Percentiles rank a stretch among this genome's conserved stretches.
These are phyloP conservation scores for Citrus inodora DNA, from an alignment of 345 rosid species.

Conservation along the genomic window DNA sequence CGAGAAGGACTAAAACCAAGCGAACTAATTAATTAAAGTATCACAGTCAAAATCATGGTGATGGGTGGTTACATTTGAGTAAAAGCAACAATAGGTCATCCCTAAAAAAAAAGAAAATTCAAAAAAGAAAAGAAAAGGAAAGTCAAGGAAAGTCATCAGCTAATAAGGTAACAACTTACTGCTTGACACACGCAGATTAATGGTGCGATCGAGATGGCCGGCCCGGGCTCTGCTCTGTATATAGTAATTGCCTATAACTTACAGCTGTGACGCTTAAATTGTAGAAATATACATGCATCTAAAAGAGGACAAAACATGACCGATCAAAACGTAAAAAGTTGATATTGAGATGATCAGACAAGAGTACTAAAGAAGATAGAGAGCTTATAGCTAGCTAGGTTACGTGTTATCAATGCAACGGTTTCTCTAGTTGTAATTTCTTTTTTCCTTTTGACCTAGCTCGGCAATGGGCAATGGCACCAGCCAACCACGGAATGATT, in stretches of 20 bases:
- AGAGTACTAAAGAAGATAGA: background rate
- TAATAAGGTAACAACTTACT: background rate
- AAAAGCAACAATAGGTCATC: background rate
- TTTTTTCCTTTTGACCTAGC: background rate
- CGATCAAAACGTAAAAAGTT: background rate
- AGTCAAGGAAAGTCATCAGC: background rate
- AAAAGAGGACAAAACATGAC: background rate
- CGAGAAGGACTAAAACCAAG: background rate
- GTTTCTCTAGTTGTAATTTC: background rate
- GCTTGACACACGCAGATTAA: background rate
- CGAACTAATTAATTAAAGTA: background rate
- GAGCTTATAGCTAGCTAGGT: background rate
- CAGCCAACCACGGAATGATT: no score
- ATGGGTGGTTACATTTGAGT: background rate
- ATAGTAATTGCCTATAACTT: background rate
- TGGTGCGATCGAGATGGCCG: background rate
- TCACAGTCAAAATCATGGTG: background rate
- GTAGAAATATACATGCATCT: no score
- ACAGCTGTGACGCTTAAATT: background rate
- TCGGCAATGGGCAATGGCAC: background rate
- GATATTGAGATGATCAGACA: background rate
- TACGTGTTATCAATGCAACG: conserved; percentile 2
- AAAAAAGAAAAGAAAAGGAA: no score
- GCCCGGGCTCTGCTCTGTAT: no score
- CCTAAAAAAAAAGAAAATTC: no score